These are phyloP conservation scores for Eimeria necatrix DNA, from an alignment of 169 alveolate species.

Conservation along the genomic window DNA sequence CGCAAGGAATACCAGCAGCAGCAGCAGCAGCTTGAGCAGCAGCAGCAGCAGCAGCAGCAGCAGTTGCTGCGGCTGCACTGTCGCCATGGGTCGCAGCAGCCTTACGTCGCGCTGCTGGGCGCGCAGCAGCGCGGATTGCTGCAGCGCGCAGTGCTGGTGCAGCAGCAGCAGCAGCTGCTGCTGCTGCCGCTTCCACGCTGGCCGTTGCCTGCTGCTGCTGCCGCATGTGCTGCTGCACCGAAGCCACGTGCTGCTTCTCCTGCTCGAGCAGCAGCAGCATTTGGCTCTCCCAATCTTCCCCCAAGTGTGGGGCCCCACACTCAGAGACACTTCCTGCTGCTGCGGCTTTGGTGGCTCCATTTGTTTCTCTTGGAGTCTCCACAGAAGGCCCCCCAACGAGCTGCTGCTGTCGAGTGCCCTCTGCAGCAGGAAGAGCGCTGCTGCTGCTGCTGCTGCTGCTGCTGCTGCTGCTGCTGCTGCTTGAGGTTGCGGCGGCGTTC, in stretches of 20 bases:
- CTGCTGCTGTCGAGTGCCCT: too few relatives aligned
- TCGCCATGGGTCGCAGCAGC: too few relatives aligned
- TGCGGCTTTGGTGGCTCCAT: neutral
- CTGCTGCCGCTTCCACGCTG: constrained; percentile 7
- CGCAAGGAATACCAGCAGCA: constrained; percentile 7
- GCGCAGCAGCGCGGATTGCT: neutral
- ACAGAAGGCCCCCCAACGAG: too few relatives aligned
- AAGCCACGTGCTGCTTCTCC: neutral
- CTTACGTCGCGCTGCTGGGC: too few relatives aligned
- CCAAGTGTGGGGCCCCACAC: neutral
- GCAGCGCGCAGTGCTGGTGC: constrained; percentile 1
- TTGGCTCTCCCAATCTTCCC: neutral
- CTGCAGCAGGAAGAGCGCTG: neutral
- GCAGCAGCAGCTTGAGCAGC: constrained; percentile 5
- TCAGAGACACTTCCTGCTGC: constrained; percentile 5
- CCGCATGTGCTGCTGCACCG: constrained; percentile 13
- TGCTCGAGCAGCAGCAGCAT: neutral
- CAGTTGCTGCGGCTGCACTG: neutral
- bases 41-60: constrained; percentile 29
- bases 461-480: neutral
- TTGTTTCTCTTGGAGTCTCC: neutral
- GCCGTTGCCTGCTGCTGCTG: constrained; percentile 27
- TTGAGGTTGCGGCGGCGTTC: neutral
- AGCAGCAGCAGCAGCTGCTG: neutral
- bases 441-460: neutral